A percentile compares a stretch with the other conserved stretches of the same genome.
Evolutionary conservation across 768 basidiomycete genomes (phyloP).

Genomic region (Agaricus subrufescens): DNA sequence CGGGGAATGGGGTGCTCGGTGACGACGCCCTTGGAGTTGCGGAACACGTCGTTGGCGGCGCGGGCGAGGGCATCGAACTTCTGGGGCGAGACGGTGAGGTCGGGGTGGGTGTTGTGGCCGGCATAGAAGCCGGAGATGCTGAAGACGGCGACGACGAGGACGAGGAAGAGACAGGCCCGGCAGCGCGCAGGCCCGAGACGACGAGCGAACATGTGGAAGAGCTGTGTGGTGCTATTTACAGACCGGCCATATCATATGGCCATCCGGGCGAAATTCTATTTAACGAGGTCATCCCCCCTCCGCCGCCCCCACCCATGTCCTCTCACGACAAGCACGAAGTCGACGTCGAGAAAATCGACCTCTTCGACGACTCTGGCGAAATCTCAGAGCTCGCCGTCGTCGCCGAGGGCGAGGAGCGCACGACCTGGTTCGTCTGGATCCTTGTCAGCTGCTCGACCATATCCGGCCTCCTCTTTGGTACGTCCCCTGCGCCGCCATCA

Average conservation of each 20-base stretch:
- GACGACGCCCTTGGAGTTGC: constrained; percentile 16
- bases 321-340: constrained; percentile 5
- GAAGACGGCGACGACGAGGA: constrained; percentile 39
- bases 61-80: constrained; percentile 17
- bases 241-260: not conserved
- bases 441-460: constrained; percentile 72
- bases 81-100: constrained; percentile 14
- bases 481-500: constrained; percentile 15
- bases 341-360: not conserved
- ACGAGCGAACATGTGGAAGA: not conserved
- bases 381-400: constrained; percentile 57
- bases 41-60: constrained; percentile 13
- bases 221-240: constrained; percentile 6
- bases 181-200: not conserved
- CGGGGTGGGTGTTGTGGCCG: constrained; percentile 24
- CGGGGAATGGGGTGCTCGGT: constrained; percentile 73
- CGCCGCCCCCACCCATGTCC: constrained; percentile 1
- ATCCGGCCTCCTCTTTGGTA: constrained; percentile 73
- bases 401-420: constrained; percentile 60
- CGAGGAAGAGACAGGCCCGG: constrained; percentile 37
- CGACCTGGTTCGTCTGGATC: constrained; percentile 75
- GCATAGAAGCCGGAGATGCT: constrained; percentile 45
- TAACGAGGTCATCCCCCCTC: not conserved
- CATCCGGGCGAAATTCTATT: not conserved
- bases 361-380: constrained; percentile 35